Evolutionary conservation across 176 grass and related monocot genomes (phyloP).

Genomic region (Sorghum bicolor): DNA sequence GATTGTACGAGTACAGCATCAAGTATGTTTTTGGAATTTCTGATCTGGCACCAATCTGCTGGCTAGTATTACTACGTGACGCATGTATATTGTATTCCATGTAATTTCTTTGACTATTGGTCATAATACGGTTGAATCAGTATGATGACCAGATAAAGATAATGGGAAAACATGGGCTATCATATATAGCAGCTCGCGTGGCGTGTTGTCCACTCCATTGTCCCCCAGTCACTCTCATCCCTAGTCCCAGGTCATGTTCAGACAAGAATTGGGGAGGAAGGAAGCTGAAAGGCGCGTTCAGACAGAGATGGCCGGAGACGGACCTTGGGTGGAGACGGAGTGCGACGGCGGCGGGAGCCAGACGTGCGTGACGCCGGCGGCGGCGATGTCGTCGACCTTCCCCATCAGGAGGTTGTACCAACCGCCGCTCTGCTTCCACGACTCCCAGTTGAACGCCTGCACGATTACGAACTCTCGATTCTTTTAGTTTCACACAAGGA

Average conservation of each 20-base stretch:
- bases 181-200: neutral
- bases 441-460: constrained; percentile 87
- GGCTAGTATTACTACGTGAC: too few species aligned
- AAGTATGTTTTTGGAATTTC: neutral
- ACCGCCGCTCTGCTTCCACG: constrained; percentile 61
- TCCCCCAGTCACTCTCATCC: too few species aligned
- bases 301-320: neutral
- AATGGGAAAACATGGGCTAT: neutral
- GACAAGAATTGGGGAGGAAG: neutral
- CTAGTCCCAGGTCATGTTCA: neutral
- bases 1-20: neutral
- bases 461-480: neutral
- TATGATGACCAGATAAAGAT: neutral
- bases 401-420: constrained; percentile 60
- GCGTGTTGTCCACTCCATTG: neutral
- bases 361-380: constrained; percentile 1
- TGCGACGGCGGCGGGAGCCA: neutral
- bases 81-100: too few species aligned
- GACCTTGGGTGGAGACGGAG: constrained; percentile 39
- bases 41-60: too few species aligned
- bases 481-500: neutral
- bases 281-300: neutral
- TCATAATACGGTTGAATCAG: neutral
- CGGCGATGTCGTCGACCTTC: constrained; percentile 51
- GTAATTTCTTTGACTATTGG: neutral